phyloP scores from a whole-genome alignment of 176 grass and related monocot species.

The Dendrocalamus sinicus region DNA sequence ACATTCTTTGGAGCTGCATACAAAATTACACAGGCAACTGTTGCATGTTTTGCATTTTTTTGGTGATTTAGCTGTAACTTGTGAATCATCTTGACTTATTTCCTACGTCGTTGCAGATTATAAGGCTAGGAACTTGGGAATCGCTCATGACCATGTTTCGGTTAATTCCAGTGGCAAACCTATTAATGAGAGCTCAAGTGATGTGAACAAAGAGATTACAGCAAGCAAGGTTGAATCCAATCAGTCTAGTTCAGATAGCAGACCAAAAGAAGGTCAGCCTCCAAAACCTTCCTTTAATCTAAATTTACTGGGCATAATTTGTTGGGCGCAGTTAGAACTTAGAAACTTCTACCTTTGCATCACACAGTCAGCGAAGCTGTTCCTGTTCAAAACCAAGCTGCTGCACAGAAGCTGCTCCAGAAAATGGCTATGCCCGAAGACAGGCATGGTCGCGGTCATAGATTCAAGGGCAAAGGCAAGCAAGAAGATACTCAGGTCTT shows the following conservation, averaged over 20 bases:
- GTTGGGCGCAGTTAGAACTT: not conserved
- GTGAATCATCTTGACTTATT: constrained; percentile 13
- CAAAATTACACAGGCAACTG: not conserved
- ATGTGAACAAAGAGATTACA: constrained; percentile 40
- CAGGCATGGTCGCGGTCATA: constrained; percentile 46
- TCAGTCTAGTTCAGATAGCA: constrained; percentile 57
- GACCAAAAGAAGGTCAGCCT: constrained; percentile 81
- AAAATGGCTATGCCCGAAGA: constrained; percentile 73
- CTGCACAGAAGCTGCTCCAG: constrained; percentile 88
- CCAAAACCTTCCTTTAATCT: not conserved
- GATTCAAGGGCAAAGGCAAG: constrained; percentile 66
- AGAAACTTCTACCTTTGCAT: constrained; percentile 11
- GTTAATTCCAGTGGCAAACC: constrained; percentile 44
- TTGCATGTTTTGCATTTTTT: not conserved
- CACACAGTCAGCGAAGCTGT: constrained; percentile 72
- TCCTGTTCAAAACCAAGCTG: constrained; percentile 96
- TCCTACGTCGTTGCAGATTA: constrained; percentile 45
- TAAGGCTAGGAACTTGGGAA: constrained; percentile 50
- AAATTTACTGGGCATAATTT: not conserved
- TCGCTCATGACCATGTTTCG: constrained; percentile 18
- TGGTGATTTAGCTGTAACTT: constrained; percentile 10
- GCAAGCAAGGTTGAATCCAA: constrained; percentile 47
- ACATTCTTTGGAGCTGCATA: constrained; percentile 9
- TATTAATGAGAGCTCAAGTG: constrained; percentile 40
- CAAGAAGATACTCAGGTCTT: constrained; percentile 78